Evolutionary conservation across 768 basidiomycete species (phyloP).

Genomic region (Hydnomerulius pinastri): DNA sequence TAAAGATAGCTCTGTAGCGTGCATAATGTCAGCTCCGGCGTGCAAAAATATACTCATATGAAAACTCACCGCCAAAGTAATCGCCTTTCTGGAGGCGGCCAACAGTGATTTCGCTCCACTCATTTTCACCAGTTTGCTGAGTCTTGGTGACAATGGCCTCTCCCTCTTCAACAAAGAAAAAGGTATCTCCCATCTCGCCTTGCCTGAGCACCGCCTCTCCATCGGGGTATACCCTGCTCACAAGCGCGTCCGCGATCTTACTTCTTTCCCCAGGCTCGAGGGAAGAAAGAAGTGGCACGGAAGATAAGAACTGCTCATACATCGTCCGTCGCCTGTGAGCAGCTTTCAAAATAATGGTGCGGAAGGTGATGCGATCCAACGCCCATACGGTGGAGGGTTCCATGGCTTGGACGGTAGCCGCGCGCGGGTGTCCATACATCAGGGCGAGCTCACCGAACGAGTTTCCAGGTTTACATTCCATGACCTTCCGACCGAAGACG

Average conservation of each 20-base stretch:
- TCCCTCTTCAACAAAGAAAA: constrained; percentile 97
- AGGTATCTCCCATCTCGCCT: constrained; percentile 95
- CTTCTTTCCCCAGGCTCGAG: constrained; percentile 87
- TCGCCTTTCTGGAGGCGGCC: constrained; percentile 85
- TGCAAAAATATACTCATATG: background rate
- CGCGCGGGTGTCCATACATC: constrained; percentile 97
- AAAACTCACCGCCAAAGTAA: constrained; percentile 89
- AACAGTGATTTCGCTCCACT: constrained; percentile 66
- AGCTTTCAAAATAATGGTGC: constrained; percentile 93
- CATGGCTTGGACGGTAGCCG: constrained; percentile 88
- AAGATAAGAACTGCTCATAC: constrained; percentile 96
- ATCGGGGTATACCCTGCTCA: constrained; percentile 77
- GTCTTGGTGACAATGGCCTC: constrained; percentile 85
- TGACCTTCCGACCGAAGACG: constrained; percentile 78
- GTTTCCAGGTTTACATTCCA: constrained; percentile 79
- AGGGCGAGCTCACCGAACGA: constrained; percentile 96
- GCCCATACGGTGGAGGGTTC: constrained; percentile 89
- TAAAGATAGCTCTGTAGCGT: constrained; percentile 77
- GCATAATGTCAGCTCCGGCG: constrained; percentile 5
- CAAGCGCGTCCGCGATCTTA: constrained; percentile 96
- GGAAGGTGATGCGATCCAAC: constrained; percentile 96
- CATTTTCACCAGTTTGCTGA: constrained; percentile 58
- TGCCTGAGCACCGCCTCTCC: constrained; percentile 88
- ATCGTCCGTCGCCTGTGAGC: constrained; percentile 89
- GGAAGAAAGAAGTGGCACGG: constrained; percentile 83